Evolutionary conservation across 768 basidiomycete species (phyloP).

Genomic region (Tulasnella sp.): DNA sequence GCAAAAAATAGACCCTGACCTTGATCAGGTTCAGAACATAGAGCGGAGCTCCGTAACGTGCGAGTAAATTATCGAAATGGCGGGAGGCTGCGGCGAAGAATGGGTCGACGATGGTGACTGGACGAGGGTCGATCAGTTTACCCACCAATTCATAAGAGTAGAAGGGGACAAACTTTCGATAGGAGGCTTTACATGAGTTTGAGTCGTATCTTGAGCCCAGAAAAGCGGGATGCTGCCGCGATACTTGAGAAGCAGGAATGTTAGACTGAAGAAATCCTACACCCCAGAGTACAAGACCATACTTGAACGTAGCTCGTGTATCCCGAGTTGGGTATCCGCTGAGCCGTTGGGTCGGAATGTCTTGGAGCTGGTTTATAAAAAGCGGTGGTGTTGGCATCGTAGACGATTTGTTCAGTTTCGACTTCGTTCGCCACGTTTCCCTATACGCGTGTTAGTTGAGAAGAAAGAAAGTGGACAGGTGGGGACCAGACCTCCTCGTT

Average conservation of each 20-base stretch:
- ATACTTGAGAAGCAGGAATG: constrained; percentile 50
- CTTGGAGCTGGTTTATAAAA: constrained; percentile 68
- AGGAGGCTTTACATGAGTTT: constrained; percentile 88
- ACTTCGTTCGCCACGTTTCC: constrained; percentile 99
- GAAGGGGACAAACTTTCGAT: constrained; percentile 72
- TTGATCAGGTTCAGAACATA: constrained; percentile 95
- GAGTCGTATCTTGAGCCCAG: constrained; percentile 92
- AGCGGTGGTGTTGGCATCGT: constrained; percentile 81
- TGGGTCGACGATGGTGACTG: constrained; percentile 90
- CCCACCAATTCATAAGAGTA: not conserved
- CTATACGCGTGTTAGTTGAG: constrained; percentile 42
- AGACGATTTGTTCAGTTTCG: constrained; percentile 96
- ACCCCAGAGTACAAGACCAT: constrained; percentile 1
- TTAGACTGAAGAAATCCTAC: not conserved
- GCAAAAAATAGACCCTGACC: constrained; percentile 45
- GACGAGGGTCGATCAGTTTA: constrained; percentile 4
- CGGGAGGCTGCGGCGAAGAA: constrained; percentile 89
- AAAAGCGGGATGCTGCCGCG: constrained; percentile 93
- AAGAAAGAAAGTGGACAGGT: not conserved
- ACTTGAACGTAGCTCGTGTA: constrained; percentile 96
- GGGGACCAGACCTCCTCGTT: constrained; percentile 70
- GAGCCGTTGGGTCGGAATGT: constrained; percentile 36
- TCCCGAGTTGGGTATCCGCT: constrained; percentile 57
- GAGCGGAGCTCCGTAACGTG: constrained; percentile 83
- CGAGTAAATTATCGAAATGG: constrained; percentile 89